Conservation (phyloP, 2,329 filamentous ascomycete genomes). For the Alternaria metachromatica region DNA sequence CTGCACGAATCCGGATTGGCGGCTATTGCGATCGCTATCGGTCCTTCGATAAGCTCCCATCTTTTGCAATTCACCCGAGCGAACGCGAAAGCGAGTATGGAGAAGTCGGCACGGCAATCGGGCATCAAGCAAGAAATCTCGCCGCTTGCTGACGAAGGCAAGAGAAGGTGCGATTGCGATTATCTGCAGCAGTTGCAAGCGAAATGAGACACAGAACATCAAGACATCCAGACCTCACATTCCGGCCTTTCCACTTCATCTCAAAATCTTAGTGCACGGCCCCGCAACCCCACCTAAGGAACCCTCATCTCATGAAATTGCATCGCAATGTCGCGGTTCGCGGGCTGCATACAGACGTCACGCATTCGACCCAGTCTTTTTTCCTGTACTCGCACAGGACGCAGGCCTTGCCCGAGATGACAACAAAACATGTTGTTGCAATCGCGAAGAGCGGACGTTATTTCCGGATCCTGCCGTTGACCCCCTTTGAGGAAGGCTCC, state of each 20-base stretch:
- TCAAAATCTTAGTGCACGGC: conserved; percentile 39
- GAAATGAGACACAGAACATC: conserved; percentile 39
- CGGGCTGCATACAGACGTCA: conserved; percentile 2
- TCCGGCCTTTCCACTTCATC: conserved; percentile 26
- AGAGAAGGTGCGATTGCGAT: conserved; percentile 5
- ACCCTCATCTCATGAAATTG: conserved; percentile 45
- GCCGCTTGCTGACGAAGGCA: background rate
- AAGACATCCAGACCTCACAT: conserved; percentile 35
- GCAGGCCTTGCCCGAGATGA: background rate
- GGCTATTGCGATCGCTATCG: conserved; percentile 2
- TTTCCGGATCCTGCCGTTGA: conserved; percentile 4
- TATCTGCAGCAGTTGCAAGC: conserved; percentile 40
- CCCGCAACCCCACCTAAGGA: conserved; percentile 29
- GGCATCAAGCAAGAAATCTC: background rate
- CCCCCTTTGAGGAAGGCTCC: conserved; percentile 2
- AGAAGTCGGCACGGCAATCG: conserved; percentile 1
- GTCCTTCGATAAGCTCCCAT: conserved; percentile 19
- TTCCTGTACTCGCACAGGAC: background rate
- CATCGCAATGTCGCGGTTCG: conserved; percentile 35
- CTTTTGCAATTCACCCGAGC: conserved; percentile 4
- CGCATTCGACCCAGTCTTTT: conserved; percentile 21
- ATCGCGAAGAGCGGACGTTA: background rate
- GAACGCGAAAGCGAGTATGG: conserved; percentile 12
- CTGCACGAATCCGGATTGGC: conserved; percentile 23
- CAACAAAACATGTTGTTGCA: background rate